Percentiles rank a stretch among this genome's conserved stretches.
phyloP scores from a whole-genome alignment of 805 yeast genomes.

The Spathaspora arborariae region DNA sequence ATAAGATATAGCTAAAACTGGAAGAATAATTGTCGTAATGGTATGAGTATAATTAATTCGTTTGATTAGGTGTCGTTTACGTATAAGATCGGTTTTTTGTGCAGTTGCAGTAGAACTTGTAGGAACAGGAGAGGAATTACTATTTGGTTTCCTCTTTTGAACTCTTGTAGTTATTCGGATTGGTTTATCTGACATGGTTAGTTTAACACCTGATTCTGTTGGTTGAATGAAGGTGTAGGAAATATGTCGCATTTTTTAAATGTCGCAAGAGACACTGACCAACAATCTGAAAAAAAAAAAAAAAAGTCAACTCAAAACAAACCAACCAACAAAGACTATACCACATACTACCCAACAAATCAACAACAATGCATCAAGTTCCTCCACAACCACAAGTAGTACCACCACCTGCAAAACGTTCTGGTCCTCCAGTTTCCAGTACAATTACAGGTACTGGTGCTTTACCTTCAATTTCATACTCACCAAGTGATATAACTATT shows the following conservation, averaged over 20 bases:
- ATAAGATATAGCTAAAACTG: constrained; percentile 26
- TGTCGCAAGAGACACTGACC: neutral
- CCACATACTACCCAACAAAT: neutral
- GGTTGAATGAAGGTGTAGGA: neutral
- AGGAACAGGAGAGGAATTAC: neutral
- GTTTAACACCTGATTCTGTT: neutral
- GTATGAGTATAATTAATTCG: constrained; percentile 35
- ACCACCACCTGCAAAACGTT: neutral
- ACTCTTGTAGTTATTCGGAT: constrained; percentile 9
- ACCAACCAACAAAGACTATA: neutral
- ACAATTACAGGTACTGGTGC: constrained; percentile 8
- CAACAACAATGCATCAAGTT: constrained; percentile 1
- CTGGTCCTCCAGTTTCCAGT: neutral
- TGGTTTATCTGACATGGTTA: neutral
- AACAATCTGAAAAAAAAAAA: neutral
- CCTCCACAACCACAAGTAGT: neutral
- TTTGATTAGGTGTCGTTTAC: constrained; percentile 31
- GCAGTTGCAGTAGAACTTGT: constrained; percentile 5
- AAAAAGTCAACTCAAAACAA: neutral
- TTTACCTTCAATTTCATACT: constrained; percentile 36
- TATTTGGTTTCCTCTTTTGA: constrained; percentile 18
- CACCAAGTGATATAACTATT: constrained; percentile 40
- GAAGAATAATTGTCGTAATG: constrained; percentile 31
- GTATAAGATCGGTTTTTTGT: neutral
- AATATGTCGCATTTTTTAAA: neutral